phyloP scores from a whole-genome alignment of 2,329 filamentous ascomycete species.

The Fusarium miscanthi region DNA sequence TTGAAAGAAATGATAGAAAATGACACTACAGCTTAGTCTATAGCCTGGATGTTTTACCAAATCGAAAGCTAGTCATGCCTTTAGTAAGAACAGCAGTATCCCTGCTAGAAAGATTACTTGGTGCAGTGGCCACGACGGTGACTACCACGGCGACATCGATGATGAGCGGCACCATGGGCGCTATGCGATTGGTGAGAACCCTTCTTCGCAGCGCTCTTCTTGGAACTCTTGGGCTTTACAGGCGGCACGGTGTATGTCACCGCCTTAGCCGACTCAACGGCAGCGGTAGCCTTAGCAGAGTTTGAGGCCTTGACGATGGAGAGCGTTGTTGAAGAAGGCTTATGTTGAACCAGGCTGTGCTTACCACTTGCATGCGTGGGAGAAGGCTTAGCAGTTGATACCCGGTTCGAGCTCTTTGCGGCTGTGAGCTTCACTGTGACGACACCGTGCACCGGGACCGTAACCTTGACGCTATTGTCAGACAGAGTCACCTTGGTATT shows the following conservation, averaged over 20 bases:
- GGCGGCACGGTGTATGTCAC: neutral
- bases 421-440: neutral
- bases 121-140: neutral
- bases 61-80: neutral
- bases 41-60: fast-evolving
- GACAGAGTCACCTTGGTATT: neutral
- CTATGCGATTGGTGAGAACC: neutral
- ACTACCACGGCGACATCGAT: neutral
- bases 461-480: neutral
- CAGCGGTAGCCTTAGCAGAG: neutral
- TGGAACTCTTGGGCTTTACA: neutral
- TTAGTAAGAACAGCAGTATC: fast-evolving
- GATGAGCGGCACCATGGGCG: neutral
- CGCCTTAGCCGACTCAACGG: neutral
- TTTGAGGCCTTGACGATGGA: neutral
- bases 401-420: neutral
- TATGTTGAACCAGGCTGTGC: neutral
- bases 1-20: fast-evolving
- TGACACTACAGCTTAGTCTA: fast-evolving
- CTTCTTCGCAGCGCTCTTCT: neutral
- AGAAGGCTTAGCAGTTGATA: neutral
- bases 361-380: fast-evolving
- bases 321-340: neutral
- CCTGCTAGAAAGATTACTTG: neutral
- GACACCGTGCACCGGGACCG: neutral